Evolutionary conservation across 441 rosid species (phyloP), one percentile per base, ranked within the genome.

Genomic region (Erysimum pusillum): DNA sequence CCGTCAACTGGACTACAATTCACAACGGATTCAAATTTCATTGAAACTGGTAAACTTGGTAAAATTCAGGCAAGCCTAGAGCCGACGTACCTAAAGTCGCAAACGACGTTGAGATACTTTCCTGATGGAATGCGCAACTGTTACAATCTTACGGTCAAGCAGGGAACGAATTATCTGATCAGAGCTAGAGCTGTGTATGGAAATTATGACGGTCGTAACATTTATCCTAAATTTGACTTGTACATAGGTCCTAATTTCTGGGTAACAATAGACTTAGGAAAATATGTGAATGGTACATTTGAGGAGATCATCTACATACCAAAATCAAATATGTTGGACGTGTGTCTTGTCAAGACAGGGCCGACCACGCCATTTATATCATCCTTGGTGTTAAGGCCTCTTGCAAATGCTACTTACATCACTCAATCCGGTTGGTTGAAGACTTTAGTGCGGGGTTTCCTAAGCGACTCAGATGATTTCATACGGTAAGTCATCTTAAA

Each of bases 101-200:
- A 51, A 1, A 25, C 38, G 52, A 57, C 63, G 4, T 32, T 87
- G 7, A 59, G 85, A 69, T 78, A 79, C 61, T 85, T 85, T 39
- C 85, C 86, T 1, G 61, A 83, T 5, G 86, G 87, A 32, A 68
- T 8, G 4, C 81, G 56, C 44, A 87, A 75, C 53, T 87, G 90
- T 35, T 85, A 82, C 82, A 73, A 58, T 32, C 67, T 82, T 0
- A 72, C 6, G 4, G 83, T 76, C 1, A 7, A 34, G 9, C 52
- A 36, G 14, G 71, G 80, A 0, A 63, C 76, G 0, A 82, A 56
- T 20, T 83, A 81, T 68, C 7, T 85, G 44, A 76, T 85, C 22
- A 57, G 83, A 69, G 79, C 66, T 28, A 17, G 53, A 6, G 70
- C 73, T 69, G 11, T 79, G 42, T 76, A 87, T 28, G 91, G 91